A percentile compares a stretch with the other conserved stretches of the same genome.
Conservation (phyloP, 495 filamentous ascomycete species). For the Penicillium maclennaniae region DNA sequence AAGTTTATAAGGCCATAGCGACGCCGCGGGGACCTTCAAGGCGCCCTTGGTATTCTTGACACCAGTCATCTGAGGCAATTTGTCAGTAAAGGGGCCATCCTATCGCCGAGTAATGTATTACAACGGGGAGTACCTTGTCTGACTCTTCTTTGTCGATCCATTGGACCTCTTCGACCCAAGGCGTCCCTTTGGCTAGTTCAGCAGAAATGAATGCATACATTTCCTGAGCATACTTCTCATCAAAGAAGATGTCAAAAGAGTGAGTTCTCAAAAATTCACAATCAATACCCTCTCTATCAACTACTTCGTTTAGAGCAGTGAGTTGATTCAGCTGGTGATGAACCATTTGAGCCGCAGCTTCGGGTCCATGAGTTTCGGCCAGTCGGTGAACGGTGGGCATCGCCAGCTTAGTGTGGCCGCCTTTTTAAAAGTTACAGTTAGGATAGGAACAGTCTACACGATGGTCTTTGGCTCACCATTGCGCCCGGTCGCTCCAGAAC, state of each 20-base stretch:
- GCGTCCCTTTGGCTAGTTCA: background rate
- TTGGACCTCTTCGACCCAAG: background rate
- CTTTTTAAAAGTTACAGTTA: background rate
- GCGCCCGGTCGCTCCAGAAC: background rate
- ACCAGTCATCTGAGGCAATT: background rate
- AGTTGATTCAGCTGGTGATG: background rate
- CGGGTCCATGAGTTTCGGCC: background rate
- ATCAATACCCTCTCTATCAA: background rate
- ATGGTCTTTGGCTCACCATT: background rate
- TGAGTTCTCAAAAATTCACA: background rate
- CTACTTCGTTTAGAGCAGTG: background rate
- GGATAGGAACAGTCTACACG: background rate
- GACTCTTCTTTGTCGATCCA: background rate
- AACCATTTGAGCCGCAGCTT: background rate
- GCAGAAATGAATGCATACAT: background rate
- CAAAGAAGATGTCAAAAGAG: background rate
- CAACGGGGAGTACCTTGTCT: background rate
- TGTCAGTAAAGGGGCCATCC: background rate
- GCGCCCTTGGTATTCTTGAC: background rate
- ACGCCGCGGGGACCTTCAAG: background rate
- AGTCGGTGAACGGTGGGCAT: background rate
- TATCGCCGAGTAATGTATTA: background rate
- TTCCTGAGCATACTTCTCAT: background rate
- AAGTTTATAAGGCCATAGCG: constrained; percentile 6
- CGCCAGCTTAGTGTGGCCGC: background rate